Base-by-base conservation (phyloP, 495 filamentous ascomycete genomes). In the Talaromyces borbonicus region DNA sequence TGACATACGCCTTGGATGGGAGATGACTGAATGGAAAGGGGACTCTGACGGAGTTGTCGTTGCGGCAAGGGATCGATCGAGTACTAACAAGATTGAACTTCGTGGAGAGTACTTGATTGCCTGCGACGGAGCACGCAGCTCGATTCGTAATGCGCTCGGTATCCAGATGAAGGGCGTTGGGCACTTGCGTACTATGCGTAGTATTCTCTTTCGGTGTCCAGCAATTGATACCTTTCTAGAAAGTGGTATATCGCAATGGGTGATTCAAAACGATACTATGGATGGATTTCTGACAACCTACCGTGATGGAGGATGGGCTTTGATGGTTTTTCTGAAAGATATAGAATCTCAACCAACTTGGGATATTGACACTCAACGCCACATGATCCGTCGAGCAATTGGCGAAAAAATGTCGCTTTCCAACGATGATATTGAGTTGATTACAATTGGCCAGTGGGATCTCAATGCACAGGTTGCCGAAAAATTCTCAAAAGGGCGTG, bases 121-220 rank as follows among this genome's bases (percentile, higher is more conserved):
- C 8, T 56, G 57, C 15, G 62, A 66, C 27, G 62, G 62, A 4
- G 50, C 52, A 33, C 53, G 55, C 6, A 64, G 60, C 37, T 50
- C 45, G 8, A 42, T 66, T n/a, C 59, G 60, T 25, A 49, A 56
- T 20, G 27, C 49, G 9, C 57, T 64, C 12, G 47, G 52, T 12
- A 60, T 62, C 12, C 52, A 52, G 8, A 54, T 49, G 38, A 20
- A 52, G 5, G 68, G 68, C 26, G 51, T 48, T 18, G 65, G 66
- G 1, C 29, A 49, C 8, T 56, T 69, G 57, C 62, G 59, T 20
- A 53, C 56, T 23, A 41, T 71, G 14, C 52, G 61, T 39, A 69
- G 63, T 43, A 62, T 71, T 2, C 53, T 71, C 15, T 67, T 71
- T 51, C 51, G 48, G 5, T 54, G 56, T 3, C 55, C 62, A 14